These are phyloP conservation scores for Penicillium sp. DNA, from an alignment of 2,329 filamentous ascomycete genomes.

Conservation along the genomic window DNA sequence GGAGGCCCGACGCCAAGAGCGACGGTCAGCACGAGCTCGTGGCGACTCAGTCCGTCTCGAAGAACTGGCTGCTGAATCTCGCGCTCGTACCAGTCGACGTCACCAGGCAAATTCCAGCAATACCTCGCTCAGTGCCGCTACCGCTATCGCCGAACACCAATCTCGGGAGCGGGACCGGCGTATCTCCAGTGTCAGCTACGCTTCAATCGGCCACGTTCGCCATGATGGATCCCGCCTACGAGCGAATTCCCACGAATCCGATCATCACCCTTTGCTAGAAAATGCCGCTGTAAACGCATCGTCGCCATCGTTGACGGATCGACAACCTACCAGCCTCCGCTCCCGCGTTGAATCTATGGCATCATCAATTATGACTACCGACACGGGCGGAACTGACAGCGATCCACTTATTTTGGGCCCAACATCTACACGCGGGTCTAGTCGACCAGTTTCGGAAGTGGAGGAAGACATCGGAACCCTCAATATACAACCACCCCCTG, in stretches of 20 bases:
- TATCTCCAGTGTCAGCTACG: slow-evolving; percentile 51
- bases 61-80: slow-evolving; percentile 58
- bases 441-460: slow-evolving; percentile 18
- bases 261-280: slow-evolving; percentile 47
- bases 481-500: slow-evolving; percentile 39
- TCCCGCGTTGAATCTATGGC: slow-evolving; percentile 36
- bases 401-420: slow-evolving; percentile 28
- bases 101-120: slow-evolving; percentile 39
- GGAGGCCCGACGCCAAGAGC: slow-evolving; percentile 69
- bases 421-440: slow-evolving; percentile 23
- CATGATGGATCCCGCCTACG: slow-evolving; percentile 52
- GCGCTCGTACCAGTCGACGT: slow-evolving; percentile 37
- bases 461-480: slow-evolving; percentile 41
- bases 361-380: slow-evolving; percentile 36
- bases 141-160: slow-evolving; percentile 46
- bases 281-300: slow-evolving; percentile 34
- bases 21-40: slow-evolving; percentile 69
- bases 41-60: slow-evolving; percentile 71
- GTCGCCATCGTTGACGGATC: slow-evolving; percentile 24
- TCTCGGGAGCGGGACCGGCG: slow-evolving; percentile 45
- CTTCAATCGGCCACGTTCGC: slow-evolving; percentile 48
- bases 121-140: slow-evolving; percentile 33
- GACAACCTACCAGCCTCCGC: slow-evolving; percentile 21
- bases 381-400: slow-evolving; percentile 30
- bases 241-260: slow-evolving; percentile 48